A percentile compares a stretch with the other conserved stretches of the same genome.
Conservation (phyloP, 2,329 filamentous ascomycete species). For the Celoporthe dispersa region DNA sequence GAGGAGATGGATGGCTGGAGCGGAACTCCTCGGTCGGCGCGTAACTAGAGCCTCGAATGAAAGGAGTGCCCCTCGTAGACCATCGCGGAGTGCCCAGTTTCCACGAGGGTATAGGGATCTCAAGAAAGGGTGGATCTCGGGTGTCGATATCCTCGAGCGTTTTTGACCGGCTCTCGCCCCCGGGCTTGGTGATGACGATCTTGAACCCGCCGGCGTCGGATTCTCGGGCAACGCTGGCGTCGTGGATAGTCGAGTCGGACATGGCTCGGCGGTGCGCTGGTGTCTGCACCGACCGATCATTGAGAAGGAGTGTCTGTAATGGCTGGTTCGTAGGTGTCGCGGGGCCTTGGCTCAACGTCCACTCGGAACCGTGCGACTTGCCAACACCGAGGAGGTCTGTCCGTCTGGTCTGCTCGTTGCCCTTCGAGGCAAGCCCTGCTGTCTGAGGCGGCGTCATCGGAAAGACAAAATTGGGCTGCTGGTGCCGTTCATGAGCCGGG, state of each 20-base stretch:
- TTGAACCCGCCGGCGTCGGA: slow-evolving; percentile 73
- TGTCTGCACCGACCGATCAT: slow-evolving; percentile 38
- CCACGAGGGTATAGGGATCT: slow-evolving; percentile 83
- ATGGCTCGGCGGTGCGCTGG: slow-evolving; percentile 64
- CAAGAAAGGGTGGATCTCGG: slow-evolving; percentile 58
- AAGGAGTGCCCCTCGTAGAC: slow-evolving; percentile 73
- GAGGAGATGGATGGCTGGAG: slow-evolving; percentile 59
- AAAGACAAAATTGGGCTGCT: slow-evolving; percentile 64
- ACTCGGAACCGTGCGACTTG: slow-evolving; percentile 44
- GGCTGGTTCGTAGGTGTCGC: slow-evolving; percentile 43
- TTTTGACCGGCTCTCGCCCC: slow-evolving; percentile 62
- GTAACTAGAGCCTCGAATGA: slow-evolving; percentile 81
- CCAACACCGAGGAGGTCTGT: slow-evolving; percentile 32
- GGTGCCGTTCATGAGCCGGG: slow-evolving; percentile 64
- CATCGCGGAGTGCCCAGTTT: slow-evolving; percentile 82
- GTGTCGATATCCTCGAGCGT: slow-evolving; percentile 62
- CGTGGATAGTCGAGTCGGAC: slow-evolving; percentile 79
- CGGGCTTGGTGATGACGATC: slow-evolving; percentile 77
- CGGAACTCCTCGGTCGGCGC: slow-evolving; percentile 74
- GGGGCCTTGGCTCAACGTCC: slow-evolving; percentile 48
- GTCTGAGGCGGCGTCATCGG: slow-evolving; percentile 64
- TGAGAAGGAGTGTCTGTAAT: slow-evolving; percentile 40
- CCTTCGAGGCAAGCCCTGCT: slow-evolving; percentile 56
- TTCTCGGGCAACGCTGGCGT: slow-evolving; percentile 57
- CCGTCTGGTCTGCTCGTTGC: slow-evolving; percentile 38